phyloP scores from a whole-genome alignment of 2,329 filamentous ascomycete species.

The Remersonia thermophila region DNA sequence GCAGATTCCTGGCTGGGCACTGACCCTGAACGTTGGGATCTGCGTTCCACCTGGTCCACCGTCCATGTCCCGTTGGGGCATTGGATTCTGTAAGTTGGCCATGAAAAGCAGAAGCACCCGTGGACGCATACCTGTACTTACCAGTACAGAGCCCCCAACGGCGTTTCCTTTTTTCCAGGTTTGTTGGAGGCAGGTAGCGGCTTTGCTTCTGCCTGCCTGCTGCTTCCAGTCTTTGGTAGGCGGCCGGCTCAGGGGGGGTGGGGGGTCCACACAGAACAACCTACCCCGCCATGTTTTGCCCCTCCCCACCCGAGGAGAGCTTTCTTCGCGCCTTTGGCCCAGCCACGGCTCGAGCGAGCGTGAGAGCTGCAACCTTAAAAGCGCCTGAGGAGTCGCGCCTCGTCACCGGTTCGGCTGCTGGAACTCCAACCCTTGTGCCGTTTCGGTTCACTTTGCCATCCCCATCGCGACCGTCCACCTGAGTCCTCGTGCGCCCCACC shows the following conservation, averaged over 20 bases:
- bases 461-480: slow-evolving; percentile 1
- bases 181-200: not conserved
- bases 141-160: no score
- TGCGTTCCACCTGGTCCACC: no score
- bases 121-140: no score
- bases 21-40: no score
- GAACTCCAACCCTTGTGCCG: slow-evolving; percentile 7
- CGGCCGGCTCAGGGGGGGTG: not conserved
- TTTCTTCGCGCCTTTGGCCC: slow-evolving; percentile 3
- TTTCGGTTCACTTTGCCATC: not conserved
- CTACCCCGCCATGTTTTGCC: slow-evolving; percentile 6
- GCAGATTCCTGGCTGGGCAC: no score
- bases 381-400: slow-evolving; percentile 8
- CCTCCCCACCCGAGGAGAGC: not conserved
- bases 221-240: not conserved
- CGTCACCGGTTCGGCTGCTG: not conserved
- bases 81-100: no score
- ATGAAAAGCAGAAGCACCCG: no score
- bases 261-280: slow-evolving; percentile 6
- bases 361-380: slow-evolving; percentile 7
- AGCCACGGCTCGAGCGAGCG: slow-evolving; percentile 6
- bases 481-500: slow-evolving; percentile 7
- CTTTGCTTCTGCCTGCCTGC: not conserved
- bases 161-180: no score
- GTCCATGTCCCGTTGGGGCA: no score